Evolutionary conservation across 2,329 filamentous ascomycete species (phyloP).

Genomic region (Diplodia mutila): DNA sequence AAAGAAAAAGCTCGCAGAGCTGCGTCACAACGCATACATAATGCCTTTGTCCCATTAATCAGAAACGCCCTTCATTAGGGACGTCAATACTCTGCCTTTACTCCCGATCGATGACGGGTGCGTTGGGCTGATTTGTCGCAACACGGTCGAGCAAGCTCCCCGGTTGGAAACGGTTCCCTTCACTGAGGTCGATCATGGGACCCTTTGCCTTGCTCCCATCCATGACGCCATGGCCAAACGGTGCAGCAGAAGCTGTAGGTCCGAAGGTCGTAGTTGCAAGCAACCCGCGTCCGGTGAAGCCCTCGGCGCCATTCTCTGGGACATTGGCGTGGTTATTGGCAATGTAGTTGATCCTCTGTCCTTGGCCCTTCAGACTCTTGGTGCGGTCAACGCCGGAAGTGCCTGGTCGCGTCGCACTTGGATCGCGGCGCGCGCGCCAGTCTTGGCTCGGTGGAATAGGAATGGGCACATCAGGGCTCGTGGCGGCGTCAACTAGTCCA

Average conservation of each 20-base stretch:
- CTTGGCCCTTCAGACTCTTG: slow-evolving; percentile 39
- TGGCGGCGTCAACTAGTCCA: slow-evolving; percentile 52
- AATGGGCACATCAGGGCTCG: slow-evolving; percentile 49
- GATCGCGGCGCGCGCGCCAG: slow-evolving; percentile 47
- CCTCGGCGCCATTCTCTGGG: slow-evolving; percentile 39
- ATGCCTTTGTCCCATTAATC: neutral
- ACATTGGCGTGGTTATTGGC: slow-evolving; percentile 27
- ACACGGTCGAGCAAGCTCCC: slow-evolving; percentile 54
- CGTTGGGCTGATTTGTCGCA: slow-evolving; percentile 38
- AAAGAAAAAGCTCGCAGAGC: neutral
- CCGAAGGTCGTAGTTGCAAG: slow-evolving; percentile 47
- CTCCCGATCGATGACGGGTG: slow-evolving; percentile 45
- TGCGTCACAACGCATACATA: neutral
- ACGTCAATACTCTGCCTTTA: slow-evolving; percentile 32
- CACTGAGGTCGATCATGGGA: slow-evolving; percentile 50
- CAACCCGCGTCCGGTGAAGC: slow-evolving; percentile 52
- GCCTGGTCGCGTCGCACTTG: slow-evolving; percentile 38
- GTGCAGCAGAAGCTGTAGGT: slow-evolving; percentile 38
- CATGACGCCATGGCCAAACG: slow-evolving; percentile 50
- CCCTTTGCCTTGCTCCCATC: slow-evolving; percentile 50
- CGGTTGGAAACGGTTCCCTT: slow-evolving; percentile 48
- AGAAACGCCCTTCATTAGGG: neutral
- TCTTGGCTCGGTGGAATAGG: slow-evolving; percentile 48
- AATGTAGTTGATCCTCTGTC: slow-evolving; percentile 39
- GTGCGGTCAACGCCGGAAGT: slow-evolving; percentile 32